Base-by-base conservation (phyloP, 345 rosid genomes). In the Citrus australasica region DNA sequence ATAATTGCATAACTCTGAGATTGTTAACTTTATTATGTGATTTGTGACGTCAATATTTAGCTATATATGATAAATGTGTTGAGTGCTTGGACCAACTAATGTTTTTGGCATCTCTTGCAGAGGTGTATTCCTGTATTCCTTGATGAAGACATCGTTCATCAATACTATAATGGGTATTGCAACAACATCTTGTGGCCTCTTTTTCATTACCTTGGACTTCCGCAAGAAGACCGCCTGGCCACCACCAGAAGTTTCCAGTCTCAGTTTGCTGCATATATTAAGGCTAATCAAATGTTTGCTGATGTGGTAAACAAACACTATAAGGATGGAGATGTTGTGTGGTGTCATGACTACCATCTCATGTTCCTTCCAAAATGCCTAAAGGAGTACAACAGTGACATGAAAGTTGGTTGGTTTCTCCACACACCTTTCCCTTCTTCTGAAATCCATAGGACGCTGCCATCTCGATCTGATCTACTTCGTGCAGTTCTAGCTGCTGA, bases 341-440 rank as follows among this genome's bases (percentile, higher is more conserved):
- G 99, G 99, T 97, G 99, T 87, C 99, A 97, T 85, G 99, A 97
- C 79, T 97, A 97, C 67, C 98, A 97, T 84, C 92, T 97, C 62
- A 97, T 97, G 99, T 97, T 85, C 85, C 99, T 97, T 71, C 99
- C 99, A 13, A 89, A 94, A 83, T 97, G 97, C 86, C 86, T 97
- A 1, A 97, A 97, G 86, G 95, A 94, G 8, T 74, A 90, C 76
- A 94, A 97, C 79, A 86, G 75, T 76, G 78, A 85, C 25, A 97
- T 94, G 99, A 97, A 97, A 90, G 99, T 97, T 83, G 99, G 99
- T 66, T 97, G 99, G 99, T 97, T 97, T 88, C 99, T 97, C 83
- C 99, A 97, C 76, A 97, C 99, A 48, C 99, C 98, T 25, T 97
- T 97, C 80, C 99, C 99, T 81, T 97, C 99, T 17, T 97, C 99